phyloP scores from a whole-genome alignment of 2,329 filamentous ascomycete species.

The Fusarium sororula region DNA sequence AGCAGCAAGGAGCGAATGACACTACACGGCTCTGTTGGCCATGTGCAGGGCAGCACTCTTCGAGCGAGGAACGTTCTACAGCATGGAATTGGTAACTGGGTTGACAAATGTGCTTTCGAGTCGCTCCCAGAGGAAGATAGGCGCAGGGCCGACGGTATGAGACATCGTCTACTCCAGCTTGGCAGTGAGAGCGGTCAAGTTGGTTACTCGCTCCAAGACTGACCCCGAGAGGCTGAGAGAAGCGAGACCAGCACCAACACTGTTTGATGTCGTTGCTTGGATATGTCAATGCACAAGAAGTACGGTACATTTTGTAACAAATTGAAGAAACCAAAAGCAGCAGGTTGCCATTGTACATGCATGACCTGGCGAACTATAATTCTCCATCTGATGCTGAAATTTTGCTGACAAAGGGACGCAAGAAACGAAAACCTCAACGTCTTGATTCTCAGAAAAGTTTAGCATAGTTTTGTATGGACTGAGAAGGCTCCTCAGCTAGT shows the following conservation, averaged over 20 bases:
- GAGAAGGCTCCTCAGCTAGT: neutral
- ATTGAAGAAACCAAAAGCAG: neutral
- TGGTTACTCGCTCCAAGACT: slow-evolving; percentile 69
- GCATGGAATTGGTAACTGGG: slow-evolving; percentile 76
- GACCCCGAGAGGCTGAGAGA: slow-evolving; percentile 52
- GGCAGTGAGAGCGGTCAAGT: slow-evolving; percentile 68
- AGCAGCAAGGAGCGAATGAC: slow-evolving; percentile 70
- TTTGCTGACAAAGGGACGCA: neutral
- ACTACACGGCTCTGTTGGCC: slow-evolving; percentile 76
- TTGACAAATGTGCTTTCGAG: slow-evolving; percentile 65
- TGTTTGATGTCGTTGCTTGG: slow-evolving; percentile 16
- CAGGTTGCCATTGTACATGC: neutral
- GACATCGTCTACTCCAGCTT: slow-evolving; percentile 68
- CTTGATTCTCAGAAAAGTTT: neutral
- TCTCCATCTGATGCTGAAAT: neutral
- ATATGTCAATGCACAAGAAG: neutral
- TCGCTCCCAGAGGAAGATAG: slow-evolving; percentile 54
- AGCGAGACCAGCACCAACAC: slow-evolving; percentile 7
- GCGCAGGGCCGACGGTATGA: slow-evolving; percentile 69
- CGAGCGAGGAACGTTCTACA: slow-evolving; percentile 78
- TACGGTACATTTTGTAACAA: neutral
- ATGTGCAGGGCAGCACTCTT: slow-evolving; percentile 61
- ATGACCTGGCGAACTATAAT: neutral
- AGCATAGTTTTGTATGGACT: neutral
- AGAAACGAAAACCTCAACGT: neutral